Evolutionary conservation across 129 eudicot genomes (phyloP).

Genomic region (Erigeron canadensis): DNA sequence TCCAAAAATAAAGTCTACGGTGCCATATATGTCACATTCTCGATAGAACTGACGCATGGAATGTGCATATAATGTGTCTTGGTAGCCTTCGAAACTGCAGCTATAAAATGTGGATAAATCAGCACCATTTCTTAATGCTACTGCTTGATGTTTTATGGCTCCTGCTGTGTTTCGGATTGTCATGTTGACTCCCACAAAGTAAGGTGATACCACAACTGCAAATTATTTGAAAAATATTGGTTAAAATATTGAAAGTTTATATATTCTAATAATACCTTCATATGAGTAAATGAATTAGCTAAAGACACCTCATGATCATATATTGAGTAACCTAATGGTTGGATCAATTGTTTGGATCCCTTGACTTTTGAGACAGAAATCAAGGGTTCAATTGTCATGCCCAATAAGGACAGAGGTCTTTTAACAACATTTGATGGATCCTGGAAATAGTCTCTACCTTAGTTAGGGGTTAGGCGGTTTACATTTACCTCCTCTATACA

Average conservation of each 20-base stretch:
- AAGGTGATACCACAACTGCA: constrained; percentile 49
- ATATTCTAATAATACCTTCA: no score
- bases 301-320: no score
- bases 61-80: constrained; percentile 61
- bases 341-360: no score
- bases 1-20: constrained; percentile 65
- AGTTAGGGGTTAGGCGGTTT: no score
- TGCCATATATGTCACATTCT: constrained; percentile 59
- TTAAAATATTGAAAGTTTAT: background rate
- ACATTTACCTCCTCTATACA: no score
- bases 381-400: no score
- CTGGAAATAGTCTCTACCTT: no score
- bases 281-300: background rate
- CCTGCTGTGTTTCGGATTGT: constrained; percentile 72
- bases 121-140: constrained; percentile 61
- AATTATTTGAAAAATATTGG: background rate
- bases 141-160: constrained; percentile 56
- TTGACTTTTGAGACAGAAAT: no score
- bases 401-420: no score
- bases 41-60: constrained; percentile 61
- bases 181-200: constrained; percentile 58
- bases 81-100: constrained; percentile 69
- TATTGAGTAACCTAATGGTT: no score
- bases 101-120: constrained; percentile 56
- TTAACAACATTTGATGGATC: no score